These are phyloP conservation scores for Rhododendron griersonianum DNA, from an alignment of 148 eudicot genomes.

Conservation along the genomic window DNA sequence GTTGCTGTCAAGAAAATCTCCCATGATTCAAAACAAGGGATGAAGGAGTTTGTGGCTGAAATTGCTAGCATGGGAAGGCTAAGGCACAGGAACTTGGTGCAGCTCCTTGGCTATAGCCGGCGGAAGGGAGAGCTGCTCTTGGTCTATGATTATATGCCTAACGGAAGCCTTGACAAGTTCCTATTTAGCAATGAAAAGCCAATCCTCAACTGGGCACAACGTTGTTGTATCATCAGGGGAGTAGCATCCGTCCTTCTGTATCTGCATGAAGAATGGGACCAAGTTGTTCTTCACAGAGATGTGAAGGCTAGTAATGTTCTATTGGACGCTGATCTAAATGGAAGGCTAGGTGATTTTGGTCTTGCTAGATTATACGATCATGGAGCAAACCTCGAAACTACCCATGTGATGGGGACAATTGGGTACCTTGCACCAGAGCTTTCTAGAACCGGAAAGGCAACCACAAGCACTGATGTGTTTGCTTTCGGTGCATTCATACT, in stretches of 20 bases:
- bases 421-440: conserved; percentile 48
- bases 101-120: conserved; percentile 39
- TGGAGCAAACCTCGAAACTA: conserved; percentile 35
- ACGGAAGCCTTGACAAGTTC: conserved; percentile 42
- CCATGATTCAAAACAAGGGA: conserved; percentile 39
- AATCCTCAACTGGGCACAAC: conserved; percentile 27
- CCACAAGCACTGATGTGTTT: conserved; percentile 32
- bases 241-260: conserved; percentile 43
- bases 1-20: conserved; percentile 37
- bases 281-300: conserved; percentile 44
- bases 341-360: conserved; percentile 43
- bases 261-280: conserved; percentile 52
- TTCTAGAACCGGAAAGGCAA: conserved; percentile 33
- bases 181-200: conserved; percentile 18
- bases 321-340: conserved; percentile 30
- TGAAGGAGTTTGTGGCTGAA: conserved; percentile 34
- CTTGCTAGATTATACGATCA: conserved; percentile 39
- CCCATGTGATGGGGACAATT: conserved; percentile 39
- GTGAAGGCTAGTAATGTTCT: conserved; percentile 47
- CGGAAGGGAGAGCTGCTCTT: conserved; percentile 3
- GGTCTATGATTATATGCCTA: conserved; percentile 31
- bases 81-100: conserved; percentile 41
- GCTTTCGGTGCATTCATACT: conserved; percentile 37
- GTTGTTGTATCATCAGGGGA: conserved; percentile 28
- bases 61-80: conserved; percentile 35